These are phyloP conservation scores for Entomortierella chlamydospora DNA, from an alignment of 192 early-diverging fungal species.

Conservation along the genomic window DNA sequence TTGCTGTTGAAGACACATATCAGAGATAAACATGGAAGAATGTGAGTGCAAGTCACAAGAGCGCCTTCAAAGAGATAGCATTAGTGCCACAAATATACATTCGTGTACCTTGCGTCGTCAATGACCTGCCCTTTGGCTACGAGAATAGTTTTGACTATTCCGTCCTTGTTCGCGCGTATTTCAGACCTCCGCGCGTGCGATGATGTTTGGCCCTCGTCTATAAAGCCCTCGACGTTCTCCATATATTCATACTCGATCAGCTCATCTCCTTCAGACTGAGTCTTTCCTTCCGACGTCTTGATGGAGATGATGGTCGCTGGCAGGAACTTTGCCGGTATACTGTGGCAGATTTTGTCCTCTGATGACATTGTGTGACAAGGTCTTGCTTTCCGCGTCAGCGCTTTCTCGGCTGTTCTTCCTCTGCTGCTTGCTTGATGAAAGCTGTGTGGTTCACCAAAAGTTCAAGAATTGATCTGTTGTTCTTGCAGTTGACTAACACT, in stretches of 20 bases:
- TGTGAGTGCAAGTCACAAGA: no score
- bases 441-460: background rate
- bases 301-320: conserved; percentile 33
- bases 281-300: conserved; percentile 17
- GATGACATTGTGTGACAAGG: background rate
- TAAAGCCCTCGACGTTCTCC: conserved; percentile 33
- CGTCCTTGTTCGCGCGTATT: conserved; percentile 38
- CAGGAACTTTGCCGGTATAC: conserved; percentile 15
- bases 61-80: no score
- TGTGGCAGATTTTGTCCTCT: conserved; percentile 14
- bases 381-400: background rate
- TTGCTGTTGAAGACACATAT: conserved; percentile 4
- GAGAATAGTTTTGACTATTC: conserved; percentile 9
- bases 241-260: conserved; percentile 45
- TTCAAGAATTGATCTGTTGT: background rate
- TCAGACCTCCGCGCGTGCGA: conserved; percentile 24
- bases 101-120: conserved; percentile 9
- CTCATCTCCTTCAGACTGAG: conserved; percentile 34
- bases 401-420: background rate
- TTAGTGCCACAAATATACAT: background rate
- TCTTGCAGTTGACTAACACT: background rate
- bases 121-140: conserved; percentile 28
- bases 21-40: background rate
- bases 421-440: background rate
- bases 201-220: conserved; percentile 22